phyloP scores from a whole-genome alignment of 1,139 yeast species.

The Pneumocystis sp. region DNA sequence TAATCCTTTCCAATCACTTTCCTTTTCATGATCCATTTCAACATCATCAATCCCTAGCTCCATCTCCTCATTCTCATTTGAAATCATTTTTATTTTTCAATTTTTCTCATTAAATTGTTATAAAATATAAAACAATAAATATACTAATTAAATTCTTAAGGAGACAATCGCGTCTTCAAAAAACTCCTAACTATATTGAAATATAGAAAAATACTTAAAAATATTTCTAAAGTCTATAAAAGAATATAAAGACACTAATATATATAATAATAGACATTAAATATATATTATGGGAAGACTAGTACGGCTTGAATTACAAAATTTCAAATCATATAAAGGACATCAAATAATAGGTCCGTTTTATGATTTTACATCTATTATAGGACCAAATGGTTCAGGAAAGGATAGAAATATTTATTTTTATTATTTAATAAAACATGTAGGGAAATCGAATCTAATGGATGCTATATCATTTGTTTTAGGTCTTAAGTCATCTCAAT shows the following conservation, averaged over 20 bases:
- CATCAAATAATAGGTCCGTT: slow-evolving; percentile 55
- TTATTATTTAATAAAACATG: slow-evolving; percentile 18
- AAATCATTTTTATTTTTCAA: background rate
- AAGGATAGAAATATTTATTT: background rate
- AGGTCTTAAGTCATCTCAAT: slow-evolving; percentile 63
- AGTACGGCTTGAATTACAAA: slow-evolving; percentile 56
- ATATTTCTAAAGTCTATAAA: background rate
- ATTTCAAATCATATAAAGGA: slow-evolving; percentile 85
- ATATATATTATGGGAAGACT: slow-evolving; percentile 49
- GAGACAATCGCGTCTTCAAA: background rate
- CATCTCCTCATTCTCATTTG: background rate
- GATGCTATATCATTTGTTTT: slow-evolving; percentile 93
- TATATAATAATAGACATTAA: background rate
- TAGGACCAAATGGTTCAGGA: slow-evolving; percentile 76
- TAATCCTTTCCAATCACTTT: background rate
- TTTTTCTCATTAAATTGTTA: background rate
- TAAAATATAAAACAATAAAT: background rate
- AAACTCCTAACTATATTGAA: background rate
- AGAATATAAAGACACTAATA: background rate
- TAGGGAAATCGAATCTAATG: slow-evolving; percentile 97
- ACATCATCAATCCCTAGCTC: background rate
- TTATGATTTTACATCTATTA: slow-evolving; percentile 68
- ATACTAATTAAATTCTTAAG: background rate
- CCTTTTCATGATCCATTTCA: background rate
- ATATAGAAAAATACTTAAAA: background rate